Evolutionary conservation across 2,329 filamentous ascomycete species (phyloP).

Genomic region (Penicillium polonicum): DNA sequence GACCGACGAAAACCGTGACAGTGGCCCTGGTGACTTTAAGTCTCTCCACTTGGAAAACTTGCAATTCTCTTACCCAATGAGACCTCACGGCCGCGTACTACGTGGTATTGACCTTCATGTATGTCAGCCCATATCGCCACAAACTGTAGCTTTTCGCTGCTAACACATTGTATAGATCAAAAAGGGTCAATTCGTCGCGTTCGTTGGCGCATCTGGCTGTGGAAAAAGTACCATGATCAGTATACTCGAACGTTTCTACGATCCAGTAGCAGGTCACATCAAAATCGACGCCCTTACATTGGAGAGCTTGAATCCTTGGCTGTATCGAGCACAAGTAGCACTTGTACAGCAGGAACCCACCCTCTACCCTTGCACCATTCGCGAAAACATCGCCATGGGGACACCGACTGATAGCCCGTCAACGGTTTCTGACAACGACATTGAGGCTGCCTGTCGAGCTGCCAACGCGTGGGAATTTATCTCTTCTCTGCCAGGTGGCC

Average conservation of each 20-base stretch:
- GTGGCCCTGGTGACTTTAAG: conserved; percentile 26
- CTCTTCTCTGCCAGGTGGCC: conserved; percentile 46
- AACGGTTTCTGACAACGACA: conserved; percentile 31
- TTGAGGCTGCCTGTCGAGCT: conserved; percentile 33
- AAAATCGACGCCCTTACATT: conserved; percentile 64
- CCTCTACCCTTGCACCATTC: conserved; percentile 67
- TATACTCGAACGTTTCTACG: conserved; percentile 66
- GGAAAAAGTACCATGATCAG: conserved; percentile 68
- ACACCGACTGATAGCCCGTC: conserved; percentile 36
- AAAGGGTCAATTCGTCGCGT: conserved; percentile 53
- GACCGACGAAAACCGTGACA: conserved; percentile 42
- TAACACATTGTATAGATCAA: conserved; percentile 33
- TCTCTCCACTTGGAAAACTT: conserved; percentile 47
- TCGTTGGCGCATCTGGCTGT: conserved; percentile 59
- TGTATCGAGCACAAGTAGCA: conserved; percentile 64
- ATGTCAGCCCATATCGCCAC: background rate
- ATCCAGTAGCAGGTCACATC: conserved; percentile 63
- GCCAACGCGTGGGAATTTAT: conserved; percentile 55
- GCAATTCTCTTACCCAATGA: conserved; percentile 37
- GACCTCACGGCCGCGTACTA: conserved; percentile 27
- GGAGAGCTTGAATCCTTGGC: conserved; percentile 55
- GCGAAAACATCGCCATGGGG: conserved; percentile 70
- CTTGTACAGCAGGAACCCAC: conserved; percentile 74
- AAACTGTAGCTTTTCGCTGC: background rate
- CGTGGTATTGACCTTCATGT: conserved; percentile 28